Percentiles rank a stretch among this genome's conserved stretches.
These are phyloP conservation scores for Chaetoceros muelleri DNA, from an alignment of 108 stramenopile genomes.

Conservation along the genomic window DNA sequence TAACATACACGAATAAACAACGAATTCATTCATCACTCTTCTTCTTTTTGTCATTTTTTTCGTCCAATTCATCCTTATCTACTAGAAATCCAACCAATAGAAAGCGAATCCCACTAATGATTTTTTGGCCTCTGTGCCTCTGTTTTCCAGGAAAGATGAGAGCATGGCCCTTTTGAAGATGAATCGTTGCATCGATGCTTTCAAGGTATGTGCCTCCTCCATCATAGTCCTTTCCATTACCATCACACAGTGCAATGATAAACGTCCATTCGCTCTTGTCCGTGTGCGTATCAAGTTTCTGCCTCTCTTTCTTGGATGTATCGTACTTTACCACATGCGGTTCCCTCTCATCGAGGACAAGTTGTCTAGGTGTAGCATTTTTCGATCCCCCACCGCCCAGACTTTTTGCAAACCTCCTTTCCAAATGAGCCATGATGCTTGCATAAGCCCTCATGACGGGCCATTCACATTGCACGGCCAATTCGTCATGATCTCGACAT, in stretches of 20 bases:
- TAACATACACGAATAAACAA: no score
- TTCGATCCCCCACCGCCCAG: no score
- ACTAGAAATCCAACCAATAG: slow-evolving; percentile 71
- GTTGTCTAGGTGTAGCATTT: not conserved
- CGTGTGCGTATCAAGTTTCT: slow-evolving; percentile 73
- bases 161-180: slow-evolving; percentile 48
- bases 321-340: slow-evolving; percentile 78
- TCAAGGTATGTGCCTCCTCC: slow-evolving; percentile 74
- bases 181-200: slow-evolving; percentile 44
- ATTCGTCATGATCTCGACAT: slow-evolving; percentile 48
- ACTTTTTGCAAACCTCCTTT: not conserved
- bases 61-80: slow-evolving; percentile 23
- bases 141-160: slow-evolving; percentile 63
- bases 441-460: slow-evolving; percentile 20
- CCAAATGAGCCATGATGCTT: slow-evolving; percentile 9
- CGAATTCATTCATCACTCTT: no score
- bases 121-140: slow-evolving; percentile 62
- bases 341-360: slow-evolving; percentile 62
- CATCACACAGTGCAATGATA: slow-evolving; percentile 57
- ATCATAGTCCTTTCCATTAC: slow-evolving; percentile 55
- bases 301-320: slow-evolving; percentile 46
- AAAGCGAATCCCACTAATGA: slow-evolving; percentile 43
- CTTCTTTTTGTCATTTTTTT: not conserved
- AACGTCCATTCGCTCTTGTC: slow-evolving; percentile 73
- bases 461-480: slow-evolving; percentile 23